Conservation (phyloP, 2,329 filamentous ascomycete genomes). For the Trichoderma sp. region DNA sequence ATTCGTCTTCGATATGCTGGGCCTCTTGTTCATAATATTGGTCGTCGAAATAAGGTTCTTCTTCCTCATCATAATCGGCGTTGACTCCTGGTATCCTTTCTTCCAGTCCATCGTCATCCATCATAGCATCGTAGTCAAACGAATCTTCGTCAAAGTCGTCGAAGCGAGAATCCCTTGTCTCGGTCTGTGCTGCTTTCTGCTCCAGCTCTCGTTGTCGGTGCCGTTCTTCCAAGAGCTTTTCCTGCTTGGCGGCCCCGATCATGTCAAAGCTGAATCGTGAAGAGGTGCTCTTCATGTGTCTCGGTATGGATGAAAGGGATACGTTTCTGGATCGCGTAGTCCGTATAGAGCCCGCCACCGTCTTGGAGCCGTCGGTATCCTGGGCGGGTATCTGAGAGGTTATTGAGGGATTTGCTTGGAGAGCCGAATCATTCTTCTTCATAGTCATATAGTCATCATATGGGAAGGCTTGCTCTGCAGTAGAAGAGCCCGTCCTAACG, state of each 20-base stretch:
- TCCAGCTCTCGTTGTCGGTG: conserved; percentile 68
- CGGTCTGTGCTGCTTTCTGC: conserved; percentile 48
- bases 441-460: conserved; percentile 37
- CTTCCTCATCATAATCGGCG: conserved; percentile 48
- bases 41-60: conserved; percentile 40
- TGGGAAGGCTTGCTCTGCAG: conserved; percentile 23
- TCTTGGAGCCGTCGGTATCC: conserved; percentile 27
- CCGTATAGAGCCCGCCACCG: conserved; percentile 32
- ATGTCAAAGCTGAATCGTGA: conserved; percentile 84
- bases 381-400: conserved; percentile 31
- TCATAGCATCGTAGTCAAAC: conserved; percentile 64
- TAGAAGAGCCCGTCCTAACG: conserved; percentile 27
- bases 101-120: conserved; percentile 66
- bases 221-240: conserved; percentile 71
- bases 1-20: conserved; percentile 29
- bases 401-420: conserved; percentile 24
- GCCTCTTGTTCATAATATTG: conserved; percentile 33
- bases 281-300: conserved; percentile 73
- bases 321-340: conserved; percentile 53
- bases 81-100: conserved; percentile 66
- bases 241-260: conserved; percentile 66
- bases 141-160: conserved; percentile 64
- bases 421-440: conserved; percentile 38
- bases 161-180: conserved; percentile 54
- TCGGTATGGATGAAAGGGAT: conserved; percentile 58